Evolutionary conservation across 345 rosid genomes (phyloP).

Genomic region (Moringa oleifera): DNA sequence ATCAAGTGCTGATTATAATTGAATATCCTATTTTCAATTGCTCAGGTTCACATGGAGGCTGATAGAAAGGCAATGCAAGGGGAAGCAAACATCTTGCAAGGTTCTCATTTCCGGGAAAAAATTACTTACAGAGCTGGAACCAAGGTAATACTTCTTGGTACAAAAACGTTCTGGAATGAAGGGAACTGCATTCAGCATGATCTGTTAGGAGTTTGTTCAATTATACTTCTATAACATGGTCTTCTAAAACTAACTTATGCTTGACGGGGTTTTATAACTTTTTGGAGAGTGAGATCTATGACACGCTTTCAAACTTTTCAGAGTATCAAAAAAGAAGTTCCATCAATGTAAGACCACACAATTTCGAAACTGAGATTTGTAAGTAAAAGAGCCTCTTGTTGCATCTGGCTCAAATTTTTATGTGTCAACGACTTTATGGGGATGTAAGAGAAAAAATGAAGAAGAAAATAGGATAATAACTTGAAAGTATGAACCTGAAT

Average conservation of each 20-base stretch:
- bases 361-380: too few species aligned
- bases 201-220: neutral
- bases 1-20: neutral
- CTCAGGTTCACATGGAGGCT: constrained; percentile 93
- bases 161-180: neutral
- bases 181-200: neutral
- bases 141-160: constrained; percentile 44
- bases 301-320: too few species aligned
- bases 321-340: neutral
- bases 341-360: too few species aligned
- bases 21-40: neutral
- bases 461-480: too few species aligned
- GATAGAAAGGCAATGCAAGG: constrained; percentile 66
- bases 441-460: too few species aligned
- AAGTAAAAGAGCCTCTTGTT: too few species aligned
- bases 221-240: neutral
- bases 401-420: too few species aligned
- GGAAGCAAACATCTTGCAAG: constrained; percentile 33
- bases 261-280: neutral
- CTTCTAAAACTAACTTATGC: neutral
- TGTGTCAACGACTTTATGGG: too few species aligned
- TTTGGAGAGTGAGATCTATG: neutral
- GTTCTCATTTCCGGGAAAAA: constrained; percentile 51
- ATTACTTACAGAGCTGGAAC: constrained; percentile 66
- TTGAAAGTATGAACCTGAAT: too few species aligned